Evolutionary conservation across 768 basidiomycete genomes (phyloP), one percentile per base, ranked within the genome.

Genomic region (Naganishia kalamii): DNA sequence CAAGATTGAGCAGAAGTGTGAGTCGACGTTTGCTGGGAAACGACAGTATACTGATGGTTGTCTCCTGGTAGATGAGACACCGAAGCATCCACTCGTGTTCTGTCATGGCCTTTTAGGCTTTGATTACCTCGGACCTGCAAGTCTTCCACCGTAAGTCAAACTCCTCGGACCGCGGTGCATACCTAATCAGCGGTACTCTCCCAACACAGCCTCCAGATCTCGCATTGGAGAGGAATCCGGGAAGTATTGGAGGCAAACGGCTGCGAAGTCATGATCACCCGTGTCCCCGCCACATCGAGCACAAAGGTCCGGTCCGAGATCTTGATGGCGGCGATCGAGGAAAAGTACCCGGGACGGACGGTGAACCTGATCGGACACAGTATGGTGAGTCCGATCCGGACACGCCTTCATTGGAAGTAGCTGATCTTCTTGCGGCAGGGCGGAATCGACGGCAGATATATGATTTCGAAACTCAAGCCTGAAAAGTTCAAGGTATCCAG

Each of bases 201-300:
- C 21, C 10, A 2, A 23, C 87, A 63, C 87, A 13, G 90, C 4
- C 71, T 97, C 19, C 86, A 92, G 72, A 90, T 99, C 44, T 83
- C 88, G 1, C 92, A 99, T 77, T 99, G 96, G 96, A 84, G 94
- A 40, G 96, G 96, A 7, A 94, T 99, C 69, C 87, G 88, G 72
- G 90, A 97, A 75, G 92, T 89, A 19, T 82, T 99, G 7, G 87
- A 93, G 72, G 83, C 88, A 40, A 92, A 88, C 73, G 93, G 91
- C 19, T 84, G 84, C 13, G 88, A 98, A 75, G 89, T 97, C 37
- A 84, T 98, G 71, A 89, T 97, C 72, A 92, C 92, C 0, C 85
- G 91, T 15, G 93, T 98, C 0, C 93, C 96, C 0, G 92, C 92
- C 0, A 94, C 91, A 1, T 89, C 89, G 70, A 88, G 88, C 23